Evolutionary conservation across 169 alveolate genomes (phyloP), one percentile per base, ranked within the genome.

Genomic region (Eimeria brunetti): DNA sequence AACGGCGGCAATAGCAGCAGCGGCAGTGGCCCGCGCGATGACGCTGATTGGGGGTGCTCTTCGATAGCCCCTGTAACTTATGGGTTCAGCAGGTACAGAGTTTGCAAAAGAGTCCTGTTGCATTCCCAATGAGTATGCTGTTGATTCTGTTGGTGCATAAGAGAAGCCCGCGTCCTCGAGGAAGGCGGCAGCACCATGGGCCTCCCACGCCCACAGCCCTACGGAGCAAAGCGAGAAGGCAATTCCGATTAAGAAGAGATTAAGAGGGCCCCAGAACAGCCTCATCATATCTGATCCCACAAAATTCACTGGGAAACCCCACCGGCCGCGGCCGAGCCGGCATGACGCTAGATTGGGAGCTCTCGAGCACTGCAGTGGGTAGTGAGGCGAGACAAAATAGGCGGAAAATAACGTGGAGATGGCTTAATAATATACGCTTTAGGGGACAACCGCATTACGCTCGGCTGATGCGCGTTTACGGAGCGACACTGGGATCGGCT

Each of bases 251-350:
- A 71, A 16, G 14, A 71, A 71, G 33, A 71, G 16, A 38, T 71
- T 71, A 33, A 38, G 81, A 44, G 51, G 81, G 53, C 81, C 27
- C 81, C 16, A 71, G n/a, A 71, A 71, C 36, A 71, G 51, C 51
- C 53, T 30, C 81, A 71, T 71, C 30, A 20, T 71, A 20, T 33
- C 81, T 33, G 81, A 71, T 36, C 81, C 81, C 81, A 18, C 81
- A 71, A 71, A 3, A 36, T 53, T 71, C 81, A 71, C 20, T 27
- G 53, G 81, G 81, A 38, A 36, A 18, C 51, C 46, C 51, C 27
- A 38, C 69, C 44, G 81, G 81, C 81, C 81, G 46, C 27, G 53
- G 27, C 53, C 81, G 81, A 71, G 81, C 81, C 81, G 7, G 53
- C 81, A 71, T 33, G 81, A 38, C 53, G 81, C n/a, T 71, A 41